Evolutionary conservation across 1,284 basidiomycete species (phyloP).

Genomic region (Malassezia vespertilionis): DNA sequence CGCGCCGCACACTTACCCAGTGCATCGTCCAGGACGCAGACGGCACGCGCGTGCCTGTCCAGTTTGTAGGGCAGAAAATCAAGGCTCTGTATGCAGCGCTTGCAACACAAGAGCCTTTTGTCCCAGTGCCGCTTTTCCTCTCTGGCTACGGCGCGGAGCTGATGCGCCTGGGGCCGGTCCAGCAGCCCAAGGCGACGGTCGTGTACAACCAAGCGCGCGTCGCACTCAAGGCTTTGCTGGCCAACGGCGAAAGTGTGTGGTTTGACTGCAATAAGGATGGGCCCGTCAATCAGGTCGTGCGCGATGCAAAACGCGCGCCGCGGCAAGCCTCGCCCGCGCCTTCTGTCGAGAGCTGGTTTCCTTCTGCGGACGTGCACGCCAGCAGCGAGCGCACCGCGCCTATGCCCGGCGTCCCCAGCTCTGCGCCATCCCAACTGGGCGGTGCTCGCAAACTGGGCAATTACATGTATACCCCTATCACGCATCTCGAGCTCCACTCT

Average conservation of each 20-base stretch:
- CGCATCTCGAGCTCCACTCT: slow-evolving; percentile 20
- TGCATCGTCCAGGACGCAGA: slow-evolving; percentile 4
- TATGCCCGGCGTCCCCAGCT: not conserved
- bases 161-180: not conserved
- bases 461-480: slow-evolving; percentile 22
- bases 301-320: not conserved
- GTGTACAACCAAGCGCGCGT: slow-evolving; percentile 5
- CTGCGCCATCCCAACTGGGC: not conserved
- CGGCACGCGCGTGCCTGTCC: slow-evolving; percentile 1
- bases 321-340: not conserved
- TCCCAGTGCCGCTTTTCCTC: slow-evolving; percentile 4
- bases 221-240: slow-evolving; percentile 12
- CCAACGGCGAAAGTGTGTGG: slow-evolving; percentile 5
- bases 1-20: not conserved
- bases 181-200: slow-evolving; percentile 6
- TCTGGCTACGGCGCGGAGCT: slow-evolving; percentile 15
- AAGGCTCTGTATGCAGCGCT: slow-evolving; percentile 3
- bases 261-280: slow-evolving; percentile 13
- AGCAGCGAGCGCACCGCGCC: not conserved
- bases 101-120: not conserved
- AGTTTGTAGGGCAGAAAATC: slow-evolving; percentile 1
- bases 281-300: slow-evolving; percentile 8
- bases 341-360: not conserved
- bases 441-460: not conserved
- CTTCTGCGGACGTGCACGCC: not conserved